Conservation (phyloP, 148 eudicot genomes). For the Talinum fruticosum region DNA sequence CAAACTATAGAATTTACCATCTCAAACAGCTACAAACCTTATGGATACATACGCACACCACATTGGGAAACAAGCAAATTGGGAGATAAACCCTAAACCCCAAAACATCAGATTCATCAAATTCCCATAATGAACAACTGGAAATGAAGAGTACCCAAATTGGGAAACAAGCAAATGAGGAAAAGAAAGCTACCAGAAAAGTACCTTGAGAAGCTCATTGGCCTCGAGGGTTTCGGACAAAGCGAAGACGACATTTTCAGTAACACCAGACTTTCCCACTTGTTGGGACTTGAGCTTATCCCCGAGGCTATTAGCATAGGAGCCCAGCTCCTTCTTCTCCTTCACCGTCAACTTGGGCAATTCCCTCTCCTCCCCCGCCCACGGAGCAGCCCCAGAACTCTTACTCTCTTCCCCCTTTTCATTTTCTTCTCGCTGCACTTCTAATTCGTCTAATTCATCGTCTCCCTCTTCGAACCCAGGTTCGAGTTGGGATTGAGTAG, state of each 20-base stretch:
- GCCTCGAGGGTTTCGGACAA: constrained; percentile 69
- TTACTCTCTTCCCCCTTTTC: neutral
- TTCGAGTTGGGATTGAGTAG: neutral
- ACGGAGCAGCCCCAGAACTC: neutral
- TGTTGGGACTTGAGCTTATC: constrained; percentile 85
- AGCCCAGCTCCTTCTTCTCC: constrained; percentile 84
- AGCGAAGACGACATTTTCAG: constrained; percentile 58
- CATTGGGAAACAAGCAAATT: no score
- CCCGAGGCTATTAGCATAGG: constrained; percentile 73
- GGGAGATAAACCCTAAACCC: constrained; percentile 20
- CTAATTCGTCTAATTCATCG: neutral
- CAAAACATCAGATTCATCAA: neutral
- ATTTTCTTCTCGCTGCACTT: neutral
- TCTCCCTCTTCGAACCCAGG: neutral
- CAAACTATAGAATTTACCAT: neutral
- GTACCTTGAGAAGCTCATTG: constrained; percentile 87
- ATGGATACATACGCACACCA: no score
- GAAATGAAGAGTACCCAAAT: neutral
- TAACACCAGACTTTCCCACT: constrained; percentile 83
- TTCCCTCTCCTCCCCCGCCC: constrained; percentile 12
- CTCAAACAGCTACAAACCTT: no score
- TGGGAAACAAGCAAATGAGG: neutral
- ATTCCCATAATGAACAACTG: neutral
- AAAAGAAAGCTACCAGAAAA: neutral
- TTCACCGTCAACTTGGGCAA: constrained; percentile 58